Base-by-base conservation (phyloP, 1,284 basidiomycete species). In the Trichosporon coremiiforme region DNA sequence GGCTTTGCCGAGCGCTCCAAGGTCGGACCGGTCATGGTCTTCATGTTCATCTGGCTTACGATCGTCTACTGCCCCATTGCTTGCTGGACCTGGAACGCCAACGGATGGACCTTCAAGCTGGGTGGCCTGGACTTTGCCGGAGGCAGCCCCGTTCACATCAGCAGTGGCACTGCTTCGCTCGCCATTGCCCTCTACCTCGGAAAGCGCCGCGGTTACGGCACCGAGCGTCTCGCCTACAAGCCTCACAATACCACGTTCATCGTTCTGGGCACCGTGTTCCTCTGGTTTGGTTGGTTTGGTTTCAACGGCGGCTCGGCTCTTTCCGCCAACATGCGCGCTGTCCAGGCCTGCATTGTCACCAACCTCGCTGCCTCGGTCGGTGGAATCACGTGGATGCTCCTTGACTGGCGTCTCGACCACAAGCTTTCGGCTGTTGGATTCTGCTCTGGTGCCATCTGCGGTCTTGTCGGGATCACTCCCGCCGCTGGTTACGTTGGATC, bases 201-300 rank as follows among this genome's bases (percentile, higher is more conserved):
- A 69, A 93, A 86, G 70, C 84, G 95, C 70, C 87, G 92, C 38
- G 95, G 95, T 2, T 98, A 95, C 80, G 95, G 95, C 33, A 96
- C 95, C 2, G 91, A 94, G 78, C 88, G 91, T 38, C 88, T 95
- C 45, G 92, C 93, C 1, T 92, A 94, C 88, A 93, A 95, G 85
- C 73, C 73, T 13, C 89, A 93, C 82, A 93, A 92, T 82, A 91
- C 90, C 2, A 89, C 90, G 57, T 94, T 95, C 82, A 92, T 98
- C 75, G 87, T 98, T 67, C 86, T 99, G 68, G 95, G 95, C 66
- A 98, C 96, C 0, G 89, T 90, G 13, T 89, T 98, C 84, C 91
- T 98, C 70, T 98, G 95, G 95, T 95, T 97, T 78, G 95, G 95
- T n/a, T 98, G 95, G 95, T 94, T 95, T 79, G 95, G 91, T 22